Evolutionary conservation across 2,329 filamentous ascomycete species (phyloP).

Genomic region (Aaosphaeria pasadenensis): DNA sequence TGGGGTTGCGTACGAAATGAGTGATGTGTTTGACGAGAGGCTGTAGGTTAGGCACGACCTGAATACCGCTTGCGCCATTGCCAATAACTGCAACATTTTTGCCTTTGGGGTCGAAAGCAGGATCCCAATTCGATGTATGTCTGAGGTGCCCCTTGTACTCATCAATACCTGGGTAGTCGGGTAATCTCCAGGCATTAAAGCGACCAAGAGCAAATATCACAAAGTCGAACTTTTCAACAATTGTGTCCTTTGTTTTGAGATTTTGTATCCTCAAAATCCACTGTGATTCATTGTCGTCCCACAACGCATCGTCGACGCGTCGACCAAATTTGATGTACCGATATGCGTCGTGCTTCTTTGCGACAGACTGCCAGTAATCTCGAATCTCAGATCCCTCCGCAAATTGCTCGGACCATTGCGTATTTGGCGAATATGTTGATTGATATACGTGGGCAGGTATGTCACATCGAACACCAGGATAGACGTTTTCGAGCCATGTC

Average conservation of each 20-base stretch:
- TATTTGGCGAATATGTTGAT: conserved; percentile 44
- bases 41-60: conserved; percentile 60
- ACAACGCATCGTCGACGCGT: conserved; percentile 36
- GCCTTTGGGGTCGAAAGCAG: conserved; percentile 49
- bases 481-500: conserved; percentile 37
- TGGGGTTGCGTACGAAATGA: conserved; percentile 60
- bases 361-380: conserved; percentile 40
- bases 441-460: conserved; percentile 39
- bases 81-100: conserved; percentile 63
- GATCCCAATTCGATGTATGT: conserved; percentile 31
- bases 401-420: conserved; percentile 43
- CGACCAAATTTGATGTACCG: conserved; percentile 38
- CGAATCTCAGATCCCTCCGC: conserved; percentile 40
- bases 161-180: conserved; percentile 26
- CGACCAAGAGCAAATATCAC: conserved; percentile 36
- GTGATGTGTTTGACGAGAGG: conserved; percentile 47
- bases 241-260: conserved; percentile 42
- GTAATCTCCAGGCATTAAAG: conserved; percentile 31
- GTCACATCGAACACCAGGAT: conserved; percentile 32
- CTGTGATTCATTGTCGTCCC: conserved; percentile 44
- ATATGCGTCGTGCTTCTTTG: conserved; percentile 40
- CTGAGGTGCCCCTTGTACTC: conserved; percentile 25
- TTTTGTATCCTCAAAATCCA: conserved; percentile 59
- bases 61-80: conserved; percentile 62
- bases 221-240: conserved; percentile 25